These are phyloP conservation scores for Arxiozyma heterogenica DNA, from an alignment of 1,139 yeast species.

Conservation along the genomic window DNA sequence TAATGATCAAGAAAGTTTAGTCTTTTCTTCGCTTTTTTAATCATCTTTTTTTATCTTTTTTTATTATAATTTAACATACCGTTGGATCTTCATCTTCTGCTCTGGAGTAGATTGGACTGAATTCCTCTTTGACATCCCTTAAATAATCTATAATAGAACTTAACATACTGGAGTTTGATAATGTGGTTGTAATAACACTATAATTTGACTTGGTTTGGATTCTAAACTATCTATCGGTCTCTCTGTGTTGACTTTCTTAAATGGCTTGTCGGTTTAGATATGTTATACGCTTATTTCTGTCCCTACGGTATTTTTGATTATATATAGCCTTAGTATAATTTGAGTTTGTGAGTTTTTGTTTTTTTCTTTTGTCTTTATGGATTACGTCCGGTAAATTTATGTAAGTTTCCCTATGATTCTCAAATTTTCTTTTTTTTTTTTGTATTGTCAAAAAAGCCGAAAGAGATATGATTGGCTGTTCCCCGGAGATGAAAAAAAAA, in stretches of 20 bases:
- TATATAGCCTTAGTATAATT: background rate
- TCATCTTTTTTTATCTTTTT: too few species aligned
- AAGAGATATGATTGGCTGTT: slow-evolving; percentile 1
- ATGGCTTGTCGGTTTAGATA: background rate
- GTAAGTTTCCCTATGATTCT: background rate
- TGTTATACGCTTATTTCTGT: background rate
- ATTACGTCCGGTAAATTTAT: background rate
- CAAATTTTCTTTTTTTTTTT: background rate
- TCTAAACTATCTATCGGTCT: background rate
- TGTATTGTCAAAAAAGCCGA: background rate
- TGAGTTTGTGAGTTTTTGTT: background rate
- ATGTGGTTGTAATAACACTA: too few species aligned
- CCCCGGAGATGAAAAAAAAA: background rate
- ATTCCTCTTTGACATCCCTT: slow-evolving; percentile 72
- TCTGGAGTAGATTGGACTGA: slow-evolving; percentile 71
- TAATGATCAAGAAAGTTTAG: background rate
- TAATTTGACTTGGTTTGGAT: background rate
- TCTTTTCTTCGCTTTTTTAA: too few species aligned
- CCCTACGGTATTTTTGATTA: background rate
- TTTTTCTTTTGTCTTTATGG: background rate
- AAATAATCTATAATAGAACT: slow-evolving; percentile 46
- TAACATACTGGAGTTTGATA: slow-evolving; percentile 33
- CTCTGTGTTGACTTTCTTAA: background rate
- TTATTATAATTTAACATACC: background rate
- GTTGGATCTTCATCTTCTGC: slow-evolving; percentile 49